phyloP scores from a whole-genome alignment of 2,329 filamentous ascomycete species.

The Immersiporthe knoxdaviesiana region DNA sequence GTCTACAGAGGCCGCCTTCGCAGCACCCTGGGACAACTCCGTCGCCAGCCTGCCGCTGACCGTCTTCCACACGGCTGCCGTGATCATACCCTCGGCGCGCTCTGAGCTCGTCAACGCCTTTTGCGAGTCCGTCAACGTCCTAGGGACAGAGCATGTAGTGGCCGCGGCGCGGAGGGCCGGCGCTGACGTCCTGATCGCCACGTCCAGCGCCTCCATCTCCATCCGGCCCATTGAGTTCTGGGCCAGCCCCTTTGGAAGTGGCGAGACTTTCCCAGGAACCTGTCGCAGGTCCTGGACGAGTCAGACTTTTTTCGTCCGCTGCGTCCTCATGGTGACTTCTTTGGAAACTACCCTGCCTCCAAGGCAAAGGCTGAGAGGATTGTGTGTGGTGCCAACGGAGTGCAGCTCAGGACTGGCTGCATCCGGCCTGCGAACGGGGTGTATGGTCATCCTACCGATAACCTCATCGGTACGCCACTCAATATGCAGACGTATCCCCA shows the following conservation, averaged over 20 bases:
- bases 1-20: constrained; percentile 50
- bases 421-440: constrained; percentile 57
- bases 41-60: constrained; percentile 52
- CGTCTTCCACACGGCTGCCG: constrained; percentile 58
- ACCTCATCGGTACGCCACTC: constrained; percentile 48
- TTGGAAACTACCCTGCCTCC: constrained; percentile 49
- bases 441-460: constrained; percentile 55
- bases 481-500: constrained; percentile 43
- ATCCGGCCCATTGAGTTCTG: constrained; percentile 43
- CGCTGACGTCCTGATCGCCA: constrained; percentile 50
- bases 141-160: constrained; percentile 50
- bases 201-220: constrained; percentile 50
- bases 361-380: constrained; percentile 51
- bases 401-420: constrained; percentile 51
- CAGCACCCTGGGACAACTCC: constrained; percentile 48
- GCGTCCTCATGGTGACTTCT: constrained; percentile 45
- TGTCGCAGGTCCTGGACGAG: constrained; percentile 48
- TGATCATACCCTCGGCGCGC: constrained; percentile 50
- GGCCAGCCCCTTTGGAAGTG: constrained; percentile 45
- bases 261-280: constrained; percentile 41
- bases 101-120: constrained; percentile 43
- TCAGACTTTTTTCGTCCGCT: constrained; percentile 44
- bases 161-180: constrained; percentile 45
- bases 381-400: constrained; percentile 43
- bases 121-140: constrained; percentile 49